Base-by-base conservation (phyloP, 495 filamentous ascomycete species). In the Geopyxis carbonaria region DNA sequence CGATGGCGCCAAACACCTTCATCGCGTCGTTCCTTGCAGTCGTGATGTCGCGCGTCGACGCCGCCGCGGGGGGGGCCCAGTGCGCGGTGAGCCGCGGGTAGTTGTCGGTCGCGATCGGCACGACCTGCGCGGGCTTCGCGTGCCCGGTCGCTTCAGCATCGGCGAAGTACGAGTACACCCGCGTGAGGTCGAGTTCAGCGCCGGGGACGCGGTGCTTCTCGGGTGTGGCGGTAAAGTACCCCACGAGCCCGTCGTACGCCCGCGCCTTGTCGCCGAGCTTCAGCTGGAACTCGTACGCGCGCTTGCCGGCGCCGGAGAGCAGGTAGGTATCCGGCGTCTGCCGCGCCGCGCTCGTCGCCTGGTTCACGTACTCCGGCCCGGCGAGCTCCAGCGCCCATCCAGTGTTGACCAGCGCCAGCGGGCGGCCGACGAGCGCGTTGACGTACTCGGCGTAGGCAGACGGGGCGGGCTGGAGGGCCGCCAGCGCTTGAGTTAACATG, bases 351-450 rank as follows among this genome's bases (percentile, higher is more conserved):
- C n/a, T 21, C 14, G 28, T 50, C 0, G 47, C 37, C 34, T 59
- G 48, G 29, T 45, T 48, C 14, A 9, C n/a, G 6, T 45, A 47
- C 6, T 45, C 38, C n/a, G 53, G 40, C 13, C 18, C 33, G 11
- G 54, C 56, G 0, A 72, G 51, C 48, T 72, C 67, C 4, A 72
- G 50, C 0, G 55, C 59, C 57, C 53, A 64, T 0, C 60, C 66
- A 29, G 51, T 48, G 33, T 67, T 63, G 16, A 61, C 59, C 2
- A 72, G 59, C 0, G 65, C 67, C 2, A 72, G 53, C 0, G 67
- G 68, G 37, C 52, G 56, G 2, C 68, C 67, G 14, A 69, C 46
- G 15, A 68, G 32, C 1, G 57, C 38, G 21, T 43, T 51, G n/a
- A 59, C 31, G 34, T 54, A 66, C 27, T 53, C 34, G 0, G 54